These are phyloP conservation scores for Pleurotus eryngii DNA, from an alignment of 768 basidiomycete genomes.

Conservation along the genomic window DNA sequence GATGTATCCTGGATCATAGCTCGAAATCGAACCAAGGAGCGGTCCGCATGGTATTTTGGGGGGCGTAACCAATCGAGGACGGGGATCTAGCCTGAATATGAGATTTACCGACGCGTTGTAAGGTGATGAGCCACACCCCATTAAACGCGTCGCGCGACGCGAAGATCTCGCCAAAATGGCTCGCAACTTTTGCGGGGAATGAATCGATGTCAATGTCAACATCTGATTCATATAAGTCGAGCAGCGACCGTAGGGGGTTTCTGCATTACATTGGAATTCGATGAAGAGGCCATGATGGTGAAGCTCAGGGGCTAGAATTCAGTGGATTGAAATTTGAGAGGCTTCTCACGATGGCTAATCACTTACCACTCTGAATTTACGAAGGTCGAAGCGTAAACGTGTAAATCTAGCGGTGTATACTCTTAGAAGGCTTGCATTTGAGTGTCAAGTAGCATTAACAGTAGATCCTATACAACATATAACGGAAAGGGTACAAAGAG, in stretches of 20 bases:
- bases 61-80: slow-evolving; percentile 44
- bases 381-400: too few species aligned
- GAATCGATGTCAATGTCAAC: slow-evolving; percentile 20
- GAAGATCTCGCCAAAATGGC: slow-evolving; percentile 47
- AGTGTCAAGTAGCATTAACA: too few species aligned
- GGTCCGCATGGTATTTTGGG: slow-evolving; percentile 44
- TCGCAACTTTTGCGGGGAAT: slow-evolving; percentile 41
- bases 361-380: too few species aligned
- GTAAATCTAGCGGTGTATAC: too few species aligned
- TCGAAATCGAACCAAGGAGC: slow-evolving; percentile 68
- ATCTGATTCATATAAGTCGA: slow-evolving; percentile 38
- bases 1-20: slow-evolving; percentile 86
- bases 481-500: too few species aligned
- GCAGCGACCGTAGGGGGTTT: slow-evolving; percentile 48
- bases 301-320: too few species aligned
- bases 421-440: too few species aligned
- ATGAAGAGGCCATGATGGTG: too few species aligned
- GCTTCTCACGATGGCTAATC: too few species aligned
- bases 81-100: slow-evolving; percentile 48
- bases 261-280: too few species aligned
- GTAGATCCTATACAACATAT: too few species aligned
- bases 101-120: not conserved
- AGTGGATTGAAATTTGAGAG: too few species aligned
- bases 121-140: slow-evolving; percentile 25
- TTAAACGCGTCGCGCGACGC: slow-evolving; percentile 33